A percentile compares a stretch with the other conserved stretches of the same genome.
Conservation (phyloP, 495 filamentous ascomycete species). For the Penicillium cinerascens region DNA sequence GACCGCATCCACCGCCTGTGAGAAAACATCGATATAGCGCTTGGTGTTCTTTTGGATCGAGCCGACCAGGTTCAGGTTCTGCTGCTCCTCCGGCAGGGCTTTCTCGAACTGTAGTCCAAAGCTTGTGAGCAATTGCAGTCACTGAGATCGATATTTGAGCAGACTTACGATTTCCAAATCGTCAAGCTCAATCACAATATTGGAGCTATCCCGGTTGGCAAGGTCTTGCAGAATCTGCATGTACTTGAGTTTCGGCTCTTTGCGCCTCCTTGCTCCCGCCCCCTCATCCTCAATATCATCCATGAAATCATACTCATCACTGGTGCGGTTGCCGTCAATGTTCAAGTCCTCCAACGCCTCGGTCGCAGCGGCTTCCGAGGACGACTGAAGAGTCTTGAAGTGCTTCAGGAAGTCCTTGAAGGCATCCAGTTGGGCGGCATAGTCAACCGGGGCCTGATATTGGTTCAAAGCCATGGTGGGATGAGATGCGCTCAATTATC, state of each 20-base stretch:
- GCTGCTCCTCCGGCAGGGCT: conserved; percentile 55
- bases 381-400: conserved; percentile 79
- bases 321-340: conserved; percentile 82
- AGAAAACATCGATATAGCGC: conserved; percentile 90
- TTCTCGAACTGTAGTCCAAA: conserved; percentile 64
- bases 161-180: conserved; percentile 68
- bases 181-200: conserved; percentile 84
- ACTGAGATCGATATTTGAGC: background rate
- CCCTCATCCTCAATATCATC: conserved; percentile 65
- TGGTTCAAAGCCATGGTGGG: conserved; percentile 74
- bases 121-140: background rate
- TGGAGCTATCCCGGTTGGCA: conserved; percentile 67
- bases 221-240: conserved; percentile 85
- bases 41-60: conserved; percentile 88
- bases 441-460: conserved; percentile 73
- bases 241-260: conserved; percentile 76
- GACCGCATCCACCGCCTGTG: conserved; percentile 79
- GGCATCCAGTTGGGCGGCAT: conserved; percentile 76
- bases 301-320: conserved; percentile 94
- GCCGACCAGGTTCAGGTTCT: conserved; percentile 67
- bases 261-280: conserved; percentile 37
- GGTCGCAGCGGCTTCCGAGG: conserved; percentile 62
- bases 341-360: conserved; percentile 78
- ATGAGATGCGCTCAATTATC: conserved; percentile 8
- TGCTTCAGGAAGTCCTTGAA: conserved; percentile 84